These are phyloP conservation scores for Aspergillus jensenii DNA, from an alignment of 2,329 filamentous ascomycete genomes.

Conservation along the genomic window DNA sequence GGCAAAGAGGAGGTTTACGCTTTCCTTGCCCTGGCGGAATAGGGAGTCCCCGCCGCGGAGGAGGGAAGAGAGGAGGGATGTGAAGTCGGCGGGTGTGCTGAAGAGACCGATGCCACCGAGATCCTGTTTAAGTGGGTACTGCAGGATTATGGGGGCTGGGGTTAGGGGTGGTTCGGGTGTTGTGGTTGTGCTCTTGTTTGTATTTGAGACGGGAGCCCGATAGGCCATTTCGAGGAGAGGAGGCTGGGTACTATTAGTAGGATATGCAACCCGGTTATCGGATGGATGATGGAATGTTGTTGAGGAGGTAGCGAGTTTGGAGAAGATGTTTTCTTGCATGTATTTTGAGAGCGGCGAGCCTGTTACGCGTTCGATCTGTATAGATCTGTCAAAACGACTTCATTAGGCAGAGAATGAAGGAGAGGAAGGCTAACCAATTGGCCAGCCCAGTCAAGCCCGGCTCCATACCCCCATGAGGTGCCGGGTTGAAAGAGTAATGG, in stretches of 20 bases:
- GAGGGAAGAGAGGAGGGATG: neutral
- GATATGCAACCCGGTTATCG: rapidly evolving
- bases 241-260: neutral
- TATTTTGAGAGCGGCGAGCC: neutral
- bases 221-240: neutral
- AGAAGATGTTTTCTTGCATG: neutral
- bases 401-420: no score
- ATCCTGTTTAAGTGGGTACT: neutral
- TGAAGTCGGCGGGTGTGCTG: neutral
- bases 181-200: no score
- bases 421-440: neutral
- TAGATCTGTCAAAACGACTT: neutral
- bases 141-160: neutral
- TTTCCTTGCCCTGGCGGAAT: neutral
- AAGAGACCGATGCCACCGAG: conserved; percentile 2
- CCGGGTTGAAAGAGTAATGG: neutral
- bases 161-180: neutral
- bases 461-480: neutral
- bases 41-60: neutral
- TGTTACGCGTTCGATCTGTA: neutral
- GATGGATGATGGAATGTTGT: neutral
- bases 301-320: neutral
- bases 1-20: neutral
- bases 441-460: conserved; percentile 1
- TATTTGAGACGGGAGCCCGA: neutral